These are phyloP conservation scores for Salix suchowensis DNA, from an alignment of 345 rosid genomes.

Conservation along the genomic window DNA sequence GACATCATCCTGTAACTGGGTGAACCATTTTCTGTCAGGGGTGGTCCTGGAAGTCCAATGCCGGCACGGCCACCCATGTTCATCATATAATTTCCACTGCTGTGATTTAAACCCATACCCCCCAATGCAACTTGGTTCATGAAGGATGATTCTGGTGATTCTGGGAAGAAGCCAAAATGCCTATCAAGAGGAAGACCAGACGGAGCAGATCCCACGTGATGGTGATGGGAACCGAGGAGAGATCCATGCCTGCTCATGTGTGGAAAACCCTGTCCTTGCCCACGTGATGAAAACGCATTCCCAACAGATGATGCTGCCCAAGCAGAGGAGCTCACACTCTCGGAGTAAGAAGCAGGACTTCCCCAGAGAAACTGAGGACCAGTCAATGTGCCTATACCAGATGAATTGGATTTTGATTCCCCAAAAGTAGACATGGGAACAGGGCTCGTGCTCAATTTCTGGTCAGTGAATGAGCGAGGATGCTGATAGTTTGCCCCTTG, in stretches of 20 bases:
- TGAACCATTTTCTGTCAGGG: slow-evolving; percentile 47
- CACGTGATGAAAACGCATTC: slow-evolving; percentile 52
- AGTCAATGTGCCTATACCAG: slow-evolving; percentile 46
- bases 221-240: slow-evolving; percentile 45
- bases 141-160: slow-evolving; percentile 65
- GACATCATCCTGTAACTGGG: slow-evolving; percentile 54
- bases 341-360: slow-evolving; percentile 60
- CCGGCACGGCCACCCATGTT: slow-evolving; percentile 46
- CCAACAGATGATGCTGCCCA: slow-evolving; percentile 63
- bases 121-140: slow-evolving; percentile 50
- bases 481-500: slow-evolving; percentile 41
- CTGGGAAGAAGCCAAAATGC: slow-evolving; percentile 70
- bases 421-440: slow-evolving; percentile 41
- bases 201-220: slow-evolving; percentile 93
- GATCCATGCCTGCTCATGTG: slow-evolving; percentile 40
- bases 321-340: slow-evolving; percentile 48
- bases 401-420: slow-evolving; percentile 46
- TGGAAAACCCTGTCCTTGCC: slow-evolving; percentile 44
- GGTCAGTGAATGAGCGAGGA: slow-evolving; percentile 48
- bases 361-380: slow-evolving; percentile 97
- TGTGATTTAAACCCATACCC: slow-evolving; percentile 44
- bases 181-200: slow-evolving; percentile 74
- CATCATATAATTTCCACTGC: slow-evolving; percentile 44
- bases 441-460: slow-evolving; percentile 42
- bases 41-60: slow-evolving; percentile 42